phyloP scores from a whole-genome alignment of 805 yeast species.

The Candida sphagnicola region DNA sequence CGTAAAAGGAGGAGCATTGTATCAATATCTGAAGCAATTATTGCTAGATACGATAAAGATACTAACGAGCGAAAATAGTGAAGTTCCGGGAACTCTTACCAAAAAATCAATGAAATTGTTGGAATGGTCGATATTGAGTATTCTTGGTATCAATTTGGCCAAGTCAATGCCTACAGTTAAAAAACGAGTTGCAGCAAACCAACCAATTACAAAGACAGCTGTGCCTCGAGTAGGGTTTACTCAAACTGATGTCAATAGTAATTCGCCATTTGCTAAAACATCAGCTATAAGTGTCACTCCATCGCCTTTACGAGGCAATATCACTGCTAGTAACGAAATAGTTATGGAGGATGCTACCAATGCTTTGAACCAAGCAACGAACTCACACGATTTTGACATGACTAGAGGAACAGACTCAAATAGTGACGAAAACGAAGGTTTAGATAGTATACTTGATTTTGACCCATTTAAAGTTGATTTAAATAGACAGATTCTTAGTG shows the following conservation, averaged over 20 bases:
- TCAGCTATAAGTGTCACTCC: not conserved
- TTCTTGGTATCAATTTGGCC: constrained; percentile 49
- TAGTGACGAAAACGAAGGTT: constrained; percentile 6
- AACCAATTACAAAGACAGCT: constrained; percentile 21
- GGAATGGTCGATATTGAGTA: constrained; percentile 57
- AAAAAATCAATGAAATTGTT: constrained; percentile 51
- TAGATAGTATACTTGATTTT: constrained; percentile 24
- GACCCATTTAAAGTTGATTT: constrained; percentile 36
- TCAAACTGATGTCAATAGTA: not conserved
- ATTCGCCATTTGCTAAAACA: constrained; percentile 1
- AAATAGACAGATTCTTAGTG: constrained; percentile 28
- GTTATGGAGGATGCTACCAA: too few relatives aligned
- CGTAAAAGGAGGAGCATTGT: constrained; percentile 76
- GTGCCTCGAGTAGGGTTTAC: constrained; percentile 17
- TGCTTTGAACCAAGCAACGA: not conserved
- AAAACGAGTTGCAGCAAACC: constrained; percentile 11
- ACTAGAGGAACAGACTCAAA: constrained; percentile 2
- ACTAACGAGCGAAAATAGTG: constrained; percentile 47
- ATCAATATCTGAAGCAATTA: constrained; percentile 62
- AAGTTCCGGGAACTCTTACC: constrained; percentile 60
- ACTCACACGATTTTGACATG: not conserved
- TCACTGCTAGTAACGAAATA: not conserved
- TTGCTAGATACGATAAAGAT: constrained; percentile 48
- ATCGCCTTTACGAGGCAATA: constrained; percentile 1
- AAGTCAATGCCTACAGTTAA: constrained; percentile 12